These are phyloP conservation scores for Calamus simplicifolius DNA, from an alignment of 176 grass and related monocot species.

Conservation along the genomic window DNA sequence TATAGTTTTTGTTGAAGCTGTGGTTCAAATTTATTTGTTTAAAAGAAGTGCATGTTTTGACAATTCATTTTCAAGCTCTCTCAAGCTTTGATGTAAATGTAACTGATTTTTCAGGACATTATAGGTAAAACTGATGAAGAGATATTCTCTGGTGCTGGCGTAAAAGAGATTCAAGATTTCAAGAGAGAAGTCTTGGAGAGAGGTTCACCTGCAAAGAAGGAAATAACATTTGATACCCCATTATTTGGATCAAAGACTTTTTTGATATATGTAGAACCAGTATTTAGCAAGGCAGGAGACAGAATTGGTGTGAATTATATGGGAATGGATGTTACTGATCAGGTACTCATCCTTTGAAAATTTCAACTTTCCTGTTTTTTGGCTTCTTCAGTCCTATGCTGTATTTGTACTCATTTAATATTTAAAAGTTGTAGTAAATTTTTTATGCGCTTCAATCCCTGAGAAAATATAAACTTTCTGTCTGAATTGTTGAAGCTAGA, in stretches of 20 bases:
- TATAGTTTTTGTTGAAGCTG: too few species aligned
- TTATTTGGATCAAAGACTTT: slow-evolving; percentile 92
- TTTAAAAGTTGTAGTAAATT: too few species aligned
- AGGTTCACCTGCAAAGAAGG: slow-evolving; percentile 60
- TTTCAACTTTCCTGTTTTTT: not conserved
- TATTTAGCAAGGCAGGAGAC: slow-evolving; percentile 62
- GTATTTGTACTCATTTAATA: too few species aligned
- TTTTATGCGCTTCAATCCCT: too few species aligned
- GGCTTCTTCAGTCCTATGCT: not conserved
- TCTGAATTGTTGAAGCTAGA: too few species aligned
- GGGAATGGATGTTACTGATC: slow-evolving; percentile 85
- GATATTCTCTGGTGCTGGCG: slow-evolving; percentile 67
- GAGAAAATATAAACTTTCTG: too few species aligned
- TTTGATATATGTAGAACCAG: slow-evolving; percentile 85
- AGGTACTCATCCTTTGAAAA: slow-evolving; percentile 36
- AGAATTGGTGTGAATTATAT: slow-evolving; percentile 91
- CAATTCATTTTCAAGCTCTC: not conserved
- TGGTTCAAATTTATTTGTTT: too few species aligned
- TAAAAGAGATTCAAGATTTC: slow-evolving; percentile 78
- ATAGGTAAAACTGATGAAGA: slow-evolving; percentile 92
- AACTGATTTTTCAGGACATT: slow-evolving; percentile 62
- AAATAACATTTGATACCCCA: slow-evolving; percentile 68
- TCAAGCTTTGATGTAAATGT: slow-evolving; percentile 16
- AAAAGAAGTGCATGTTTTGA: too few species aligned
- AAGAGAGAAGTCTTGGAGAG: slow-evolving; percentile 63